These are phyloP conservation scores for Pulveroboletus sp. DNA, from an alignment of 768 basidiomycete species.

Conservation along the genomic window DNA sequence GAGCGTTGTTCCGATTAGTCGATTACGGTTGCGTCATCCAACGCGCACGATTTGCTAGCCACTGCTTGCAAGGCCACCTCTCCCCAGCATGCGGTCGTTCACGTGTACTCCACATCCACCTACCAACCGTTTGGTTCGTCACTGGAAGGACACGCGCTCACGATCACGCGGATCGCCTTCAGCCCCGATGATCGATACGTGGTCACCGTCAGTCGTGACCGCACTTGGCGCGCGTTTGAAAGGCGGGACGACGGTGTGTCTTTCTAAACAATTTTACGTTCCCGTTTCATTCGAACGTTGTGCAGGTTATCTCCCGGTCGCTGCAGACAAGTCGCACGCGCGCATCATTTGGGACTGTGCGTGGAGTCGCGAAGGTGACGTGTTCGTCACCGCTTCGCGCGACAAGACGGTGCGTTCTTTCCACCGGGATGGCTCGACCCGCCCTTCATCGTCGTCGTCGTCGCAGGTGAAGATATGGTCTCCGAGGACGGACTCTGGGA, in stretches of 20 bases:
- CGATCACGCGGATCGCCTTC: conserved; percentile 87
- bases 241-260: conserved; percentile 41
- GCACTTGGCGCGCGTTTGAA: conserved; percentile 85
- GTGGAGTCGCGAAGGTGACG: conserved; percentile 71
- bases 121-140: conserved; percentile 72
- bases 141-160: conserved; percentile 79
- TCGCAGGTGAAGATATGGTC: conserved; percentile 83
- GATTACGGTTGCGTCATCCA: conserved; percentile 75
- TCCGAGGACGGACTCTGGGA: conserved; percentile 28
- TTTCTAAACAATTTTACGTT: too few species aligned
- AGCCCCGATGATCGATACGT: conserved; percentile 78
- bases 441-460: not conserved
- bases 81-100: conserved; percentile 84
- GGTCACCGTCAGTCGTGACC: conserved; percentile 85
- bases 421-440: not conserved
- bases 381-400: conserved; percentile 91
- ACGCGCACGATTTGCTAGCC: conserved; percentile 64
- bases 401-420: conserved; percentile 75
- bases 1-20: conserved; percentile 44
- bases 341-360: conserved; percentile 96
- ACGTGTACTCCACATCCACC: conserved; percentile 68
- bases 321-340: conserved; percentile 78
- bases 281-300: too few species aligned
- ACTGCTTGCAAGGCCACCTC: conserved; percentile 89
- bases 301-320: conserved; percentile 57